Percentiles rank a stretch among this genome's conserved stretches.
phyloP scores from a whole-genome alignment of 768 basidiomycete species.

The Suillus subaureus region DNA sequence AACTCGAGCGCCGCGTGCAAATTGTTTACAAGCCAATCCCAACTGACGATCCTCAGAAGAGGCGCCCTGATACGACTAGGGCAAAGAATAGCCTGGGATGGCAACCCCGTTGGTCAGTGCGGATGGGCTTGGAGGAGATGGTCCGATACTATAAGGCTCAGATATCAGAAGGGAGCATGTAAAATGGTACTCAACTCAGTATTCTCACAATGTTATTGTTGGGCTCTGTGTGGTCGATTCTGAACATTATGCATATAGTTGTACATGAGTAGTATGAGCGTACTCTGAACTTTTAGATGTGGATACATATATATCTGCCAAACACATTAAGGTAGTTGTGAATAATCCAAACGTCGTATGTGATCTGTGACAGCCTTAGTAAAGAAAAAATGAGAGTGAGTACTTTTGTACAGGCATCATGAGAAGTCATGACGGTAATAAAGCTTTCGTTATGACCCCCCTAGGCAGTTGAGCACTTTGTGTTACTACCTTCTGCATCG shows the following conservation, averaged over 20 bases:
- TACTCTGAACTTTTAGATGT: conserved; percentile 10
- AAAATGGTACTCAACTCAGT: conserved; percentile 19
- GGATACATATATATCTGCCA: conserved; percentile 15
- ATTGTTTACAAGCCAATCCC: conserved; percentile 84
- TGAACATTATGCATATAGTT: conserved; percentile 10
- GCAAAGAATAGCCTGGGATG: conserved; percentile 84
- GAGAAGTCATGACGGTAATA: conserved; percentile 7
- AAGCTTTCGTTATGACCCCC: conserved; percentile 18
- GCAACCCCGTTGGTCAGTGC: conserved; percentile 93
- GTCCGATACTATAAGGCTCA: conserved; percentile 90
- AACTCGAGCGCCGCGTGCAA: conserved; percentile 52
- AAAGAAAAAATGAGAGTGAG: conserved; percentile 14
- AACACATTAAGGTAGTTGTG: conserved; percentile 1
- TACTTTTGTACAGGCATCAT: conserved; percentile 16
- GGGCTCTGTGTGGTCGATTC: neutral
- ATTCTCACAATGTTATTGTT: neutral
- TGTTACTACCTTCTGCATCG: conserved; percentile 54
- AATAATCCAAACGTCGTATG: conserved; percentile 5
- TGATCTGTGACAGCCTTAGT: neutral
- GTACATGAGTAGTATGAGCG: conserved; percentile 21
- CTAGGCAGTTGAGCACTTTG: conserved; percentile 21
- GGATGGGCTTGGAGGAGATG: conserved; percentile 95
- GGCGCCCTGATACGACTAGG: conserved; percentile 89
- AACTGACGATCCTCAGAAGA: conserved; percentile 91
- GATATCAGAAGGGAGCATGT: conserved; percentile 83